These are phyloP conservation scores for Huntiella savannae DNA, from an alignment of 2,329 filamentous ascomycete species.

Conservation along the genomic window DNA sequence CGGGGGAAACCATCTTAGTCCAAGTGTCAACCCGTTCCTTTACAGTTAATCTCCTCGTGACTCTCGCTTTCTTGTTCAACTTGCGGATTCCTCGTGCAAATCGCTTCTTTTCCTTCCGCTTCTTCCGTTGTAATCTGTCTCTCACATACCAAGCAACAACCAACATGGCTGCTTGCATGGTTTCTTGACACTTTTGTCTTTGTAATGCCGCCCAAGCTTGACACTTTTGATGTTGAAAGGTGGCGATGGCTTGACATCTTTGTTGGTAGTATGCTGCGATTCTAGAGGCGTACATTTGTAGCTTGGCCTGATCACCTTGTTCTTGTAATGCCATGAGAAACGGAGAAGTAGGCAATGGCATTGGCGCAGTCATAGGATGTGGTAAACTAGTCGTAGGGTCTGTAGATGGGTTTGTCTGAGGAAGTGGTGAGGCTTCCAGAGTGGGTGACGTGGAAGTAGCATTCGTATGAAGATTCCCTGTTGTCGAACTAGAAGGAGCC, in stretches of 20 bases:
- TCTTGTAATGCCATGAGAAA: constrained; percentile 8
- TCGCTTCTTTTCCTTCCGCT: constrained; percentile 22
- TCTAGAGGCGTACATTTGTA: constrained; percentile 27
- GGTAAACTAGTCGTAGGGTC: too few relatives aligned
- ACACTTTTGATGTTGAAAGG: constrained; percentile 28
- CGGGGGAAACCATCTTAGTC: constrained; percentile 14
- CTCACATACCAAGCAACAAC: constrained; percentile 31
- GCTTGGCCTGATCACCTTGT: constrained; percentile 21
- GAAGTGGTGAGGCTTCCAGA: background rate
- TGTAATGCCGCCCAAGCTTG: constrained; percentile 29
- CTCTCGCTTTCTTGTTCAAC: constrained; percentile 11
- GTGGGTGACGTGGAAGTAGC: background rate
- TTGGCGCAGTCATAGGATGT: background rate
- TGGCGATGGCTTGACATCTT: constrained; percentile 26
- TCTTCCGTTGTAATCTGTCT: constrained; percentile 26
- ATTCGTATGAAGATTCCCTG: background rate
- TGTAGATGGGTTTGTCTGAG: background rate
- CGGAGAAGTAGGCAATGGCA: constrained; percentile 6
- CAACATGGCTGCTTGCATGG: constrained; percentile 29
- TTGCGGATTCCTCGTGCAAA: constrained; percentile 23
- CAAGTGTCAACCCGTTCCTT: background rate
- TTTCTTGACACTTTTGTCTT: constrained; percentile 28
- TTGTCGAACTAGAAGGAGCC: background rate
- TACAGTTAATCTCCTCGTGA: background rate
- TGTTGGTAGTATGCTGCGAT: constrained; percentile 31